Evolutionary conservation across 345 rosid genomes (phyloP).

Genomic region (Brassica carinata): DNA sequence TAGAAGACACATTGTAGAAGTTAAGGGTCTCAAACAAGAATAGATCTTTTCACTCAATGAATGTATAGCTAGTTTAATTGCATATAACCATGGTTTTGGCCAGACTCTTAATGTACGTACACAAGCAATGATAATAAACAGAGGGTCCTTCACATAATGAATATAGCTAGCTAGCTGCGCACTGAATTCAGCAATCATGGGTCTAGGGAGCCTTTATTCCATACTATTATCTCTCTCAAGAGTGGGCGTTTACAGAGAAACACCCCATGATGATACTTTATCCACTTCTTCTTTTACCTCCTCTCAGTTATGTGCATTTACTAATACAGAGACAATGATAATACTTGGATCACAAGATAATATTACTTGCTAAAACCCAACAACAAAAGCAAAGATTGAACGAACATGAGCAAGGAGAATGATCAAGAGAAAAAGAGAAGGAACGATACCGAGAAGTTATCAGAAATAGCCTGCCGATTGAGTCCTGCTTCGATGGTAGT

Average conservation of each 20-base stretch:
- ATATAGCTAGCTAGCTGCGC: neutral
- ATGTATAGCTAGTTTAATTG: neutral
- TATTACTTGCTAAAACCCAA: neutral
- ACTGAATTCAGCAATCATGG: neutral
- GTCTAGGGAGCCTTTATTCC: neutral
- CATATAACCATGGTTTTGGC: neutral
- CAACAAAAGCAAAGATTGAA: neutral
- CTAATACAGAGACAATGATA: neutral
- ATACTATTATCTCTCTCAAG: neutral
- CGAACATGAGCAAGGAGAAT: neutral
- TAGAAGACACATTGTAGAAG: slow-evolving; percentile 25
- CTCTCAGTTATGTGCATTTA: slow-evolving; percentile 5
- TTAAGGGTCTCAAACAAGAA: slow-evolving; percentile 1
- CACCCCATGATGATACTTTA: neutral
- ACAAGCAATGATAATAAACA: neutral
- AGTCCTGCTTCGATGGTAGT: slow-evolving; percentile 71
- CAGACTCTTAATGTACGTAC: neutral
- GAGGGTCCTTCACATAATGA: neutral
- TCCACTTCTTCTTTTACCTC: neutral
- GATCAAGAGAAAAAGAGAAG: neutral
- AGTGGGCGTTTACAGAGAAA: neutral
- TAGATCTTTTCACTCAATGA: slow-evolving; percentile 5
- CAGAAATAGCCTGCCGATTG: slow-evolving; percentile 75
- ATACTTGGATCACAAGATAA: slow-evolving; percentile 23
- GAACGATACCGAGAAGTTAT: slow-evolving; percentile 68